Evolutionary conservation across 169 alveolate species (phyloP).

Genomic region (Plasmodium cynomolgi): DNA sequence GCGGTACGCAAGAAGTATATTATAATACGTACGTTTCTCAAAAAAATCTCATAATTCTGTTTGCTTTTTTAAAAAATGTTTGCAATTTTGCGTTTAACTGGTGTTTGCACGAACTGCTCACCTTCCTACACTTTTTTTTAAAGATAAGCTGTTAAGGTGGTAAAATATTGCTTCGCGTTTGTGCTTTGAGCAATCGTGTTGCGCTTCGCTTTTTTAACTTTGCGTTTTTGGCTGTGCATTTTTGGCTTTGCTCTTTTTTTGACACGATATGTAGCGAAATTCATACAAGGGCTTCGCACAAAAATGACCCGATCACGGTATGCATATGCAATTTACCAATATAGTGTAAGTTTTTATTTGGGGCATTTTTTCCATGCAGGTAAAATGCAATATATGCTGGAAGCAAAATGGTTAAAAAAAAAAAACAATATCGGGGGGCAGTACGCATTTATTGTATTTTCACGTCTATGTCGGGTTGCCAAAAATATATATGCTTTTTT

Average conservation of each 20-base stretch:
- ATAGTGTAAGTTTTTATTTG: neutral
- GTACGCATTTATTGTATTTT: neutral
- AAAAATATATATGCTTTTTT: neutral
- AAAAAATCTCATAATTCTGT: neutral
- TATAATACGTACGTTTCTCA: neutral
- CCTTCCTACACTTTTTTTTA: neutral
- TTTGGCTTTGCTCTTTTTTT: neutral
- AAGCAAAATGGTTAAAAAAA: neutral
- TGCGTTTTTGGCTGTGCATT: neutral
- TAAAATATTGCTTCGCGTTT: neutral
- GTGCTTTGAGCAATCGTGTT: neutral
- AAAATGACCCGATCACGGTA: neutral
- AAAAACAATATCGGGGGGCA: neutral
- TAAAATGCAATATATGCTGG: neutral
- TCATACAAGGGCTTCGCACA: neutral
- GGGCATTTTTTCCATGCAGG: neutral
- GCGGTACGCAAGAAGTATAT: neutral
- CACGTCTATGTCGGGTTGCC: neutral
- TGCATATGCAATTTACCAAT: neutral
- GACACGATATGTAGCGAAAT: neutral
- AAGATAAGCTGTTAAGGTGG: neutral
- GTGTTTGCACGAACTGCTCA: neutral
- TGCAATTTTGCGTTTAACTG: neutral
- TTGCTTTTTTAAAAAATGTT: neutral
- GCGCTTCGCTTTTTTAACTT: neutral